Evolutionary conservation across 1,284 basidiomycete genomes (phyloP).

Genomic region (Phlebopus sp.): DNA sequence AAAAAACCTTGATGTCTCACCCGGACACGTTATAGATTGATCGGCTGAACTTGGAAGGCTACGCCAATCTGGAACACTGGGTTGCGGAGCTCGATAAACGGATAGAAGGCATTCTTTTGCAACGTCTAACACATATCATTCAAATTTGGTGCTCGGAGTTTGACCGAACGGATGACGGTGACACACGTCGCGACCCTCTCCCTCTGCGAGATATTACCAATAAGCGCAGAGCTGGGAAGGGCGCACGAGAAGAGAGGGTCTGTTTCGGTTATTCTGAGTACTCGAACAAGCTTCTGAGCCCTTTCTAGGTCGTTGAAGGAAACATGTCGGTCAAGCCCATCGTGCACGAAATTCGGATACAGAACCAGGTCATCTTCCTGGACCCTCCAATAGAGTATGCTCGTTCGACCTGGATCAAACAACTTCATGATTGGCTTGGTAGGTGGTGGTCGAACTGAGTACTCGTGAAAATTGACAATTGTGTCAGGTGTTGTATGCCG

Average conservation of each 20-base stretch:
- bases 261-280: slow-evolving; percentile 1
- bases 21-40: slow-evolving; percentile 63
- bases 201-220: slow-evolving; percentile 53
- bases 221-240: slow-evolving; percentile 64
- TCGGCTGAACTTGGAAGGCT: slow-evolving; percentile 92
- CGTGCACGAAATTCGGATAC: slow-evolving; percentile 94
- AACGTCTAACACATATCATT: slow-evolving; percentile 77
- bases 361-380: slow-evolving; percentile 97
- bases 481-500: slow-evolving; percentile 80
- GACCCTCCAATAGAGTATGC: slow-evolving; percentile 97
- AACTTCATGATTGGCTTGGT: slow-evolving; percentile 91
- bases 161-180: slow-evolving; percentile 64
- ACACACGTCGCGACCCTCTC: slow-evolving; percentile 50
- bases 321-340: slow-evolving; percentile 78
- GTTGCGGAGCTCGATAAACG: slow-evolving; percentile 84
- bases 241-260: slow-evolving; percentile 73
- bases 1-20: slow-evolving; percentile 3
- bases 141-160: slow-evolving; percentile 90
- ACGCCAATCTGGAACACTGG: slow-evolving; percentile 97
- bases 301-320: slow-evolving; percentile 58
- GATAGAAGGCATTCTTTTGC: slow-evolving; percentile 82
- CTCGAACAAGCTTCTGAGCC: background rate
- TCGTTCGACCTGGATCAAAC: slow-evolving; percentile 86
- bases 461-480: background rate
- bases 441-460: slow-evolving; percentile 33